Conservation (phyloP, 2,329 filamentous ascomycete genomes). For the Colletotrichum costaricense region DNA sequence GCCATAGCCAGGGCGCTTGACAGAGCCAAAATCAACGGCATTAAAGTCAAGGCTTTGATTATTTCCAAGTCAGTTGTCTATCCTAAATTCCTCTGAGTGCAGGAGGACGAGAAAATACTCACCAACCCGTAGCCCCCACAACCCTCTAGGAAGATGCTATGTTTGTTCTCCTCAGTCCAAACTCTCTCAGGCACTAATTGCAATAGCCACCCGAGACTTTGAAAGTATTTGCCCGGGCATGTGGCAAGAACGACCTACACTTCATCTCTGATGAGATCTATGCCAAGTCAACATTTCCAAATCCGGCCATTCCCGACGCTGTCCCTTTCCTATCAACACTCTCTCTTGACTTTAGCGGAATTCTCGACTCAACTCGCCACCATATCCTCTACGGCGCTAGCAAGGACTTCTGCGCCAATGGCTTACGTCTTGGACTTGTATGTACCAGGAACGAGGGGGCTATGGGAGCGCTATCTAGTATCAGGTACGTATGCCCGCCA, state of each 20-base stretch:
- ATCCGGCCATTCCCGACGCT: constrained; percentile 43
- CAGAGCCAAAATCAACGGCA: constrained; percentile 26
- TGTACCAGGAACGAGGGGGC: constrained; percentile 30
- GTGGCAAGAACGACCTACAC: constrained; percentile 53
- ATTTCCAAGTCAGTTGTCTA: constrained; percentile 29
- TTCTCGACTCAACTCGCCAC: constrained; percentile 52
- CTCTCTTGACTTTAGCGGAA: constrained; percentile 41
- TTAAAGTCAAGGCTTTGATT: constrained; percentile 25
- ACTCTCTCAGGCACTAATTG: constrained; percentile 20
- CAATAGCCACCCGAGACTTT: constrained; percentile 38
- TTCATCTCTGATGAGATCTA: constrained; percentile 62
- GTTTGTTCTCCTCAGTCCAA: constrained; percentile 33
- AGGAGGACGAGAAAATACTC: background rate
- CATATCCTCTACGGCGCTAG: constrained; percentile 49
- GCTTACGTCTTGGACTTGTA: constrained; percentile 52
- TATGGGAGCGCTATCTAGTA: constrained; percentile 20
- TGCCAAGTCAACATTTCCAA: constrained; percentile 56
- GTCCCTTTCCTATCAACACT: constrained; percentile 49
- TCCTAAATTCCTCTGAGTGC: constrained; percentile 2
- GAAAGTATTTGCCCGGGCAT: constrained; percentile 49
- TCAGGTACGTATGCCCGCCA: constrained; percentile 8
- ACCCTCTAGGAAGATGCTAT: constrained; percentile 46
- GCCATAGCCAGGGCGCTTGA: constrained; percentile 35
- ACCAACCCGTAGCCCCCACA: constrained; percentile 41
- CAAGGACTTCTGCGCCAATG: constrained; percentile 57